Evolutionary conservation across 441 rosid species (phyloP).

Genomic region (Pelargonium hybrid): DNA sequence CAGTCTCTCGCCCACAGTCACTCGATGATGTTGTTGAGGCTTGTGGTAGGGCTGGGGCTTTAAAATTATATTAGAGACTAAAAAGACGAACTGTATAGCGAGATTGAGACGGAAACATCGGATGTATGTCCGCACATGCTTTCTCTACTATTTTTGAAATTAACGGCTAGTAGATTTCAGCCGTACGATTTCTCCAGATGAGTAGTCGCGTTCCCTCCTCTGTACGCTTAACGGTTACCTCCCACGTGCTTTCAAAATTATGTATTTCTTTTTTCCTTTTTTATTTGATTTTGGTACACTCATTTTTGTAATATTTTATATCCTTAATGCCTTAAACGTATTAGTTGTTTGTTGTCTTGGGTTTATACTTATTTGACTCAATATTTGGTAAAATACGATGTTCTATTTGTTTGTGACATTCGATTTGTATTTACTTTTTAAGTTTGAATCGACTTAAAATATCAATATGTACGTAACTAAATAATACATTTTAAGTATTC

Average conservation of each 20-base stretch:
- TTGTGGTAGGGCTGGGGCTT: not conserved
- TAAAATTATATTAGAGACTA: not conserved
- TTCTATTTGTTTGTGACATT: too few species aligned
- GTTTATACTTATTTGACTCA: too few species aligned
- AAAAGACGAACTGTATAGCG: conserved; percentile 2
- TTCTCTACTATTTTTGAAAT: not conserved
- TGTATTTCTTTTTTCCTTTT: not conserved
- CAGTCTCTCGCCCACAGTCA: not conserved
- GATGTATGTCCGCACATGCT: conserved; percentile 3
- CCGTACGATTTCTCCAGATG: not conserved
- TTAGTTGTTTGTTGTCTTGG: too few species aligned
- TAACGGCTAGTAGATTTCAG: not conserved
- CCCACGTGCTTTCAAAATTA: not conserved
- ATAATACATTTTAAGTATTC: too few species aligned
- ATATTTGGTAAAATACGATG: too few species aligned
- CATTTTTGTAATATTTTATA: not conserved
- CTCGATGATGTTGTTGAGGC: not conserved
- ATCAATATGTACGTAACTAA: too few species aligned
- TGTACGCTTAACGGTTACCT: not conserved
- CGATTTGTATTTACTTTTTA: too few species aligned
- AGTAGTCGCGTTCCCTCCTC: not conserved
- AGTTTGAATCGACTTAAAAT: too few species aligned
- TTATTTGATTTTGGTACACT: not conserved
- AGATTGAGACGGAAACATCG: not conserved
- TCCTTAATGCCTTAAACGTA: not conserved